phyloP scores from a whole-genome alignment of 139 green algal species.

The Chlamydomonas asymmetrica region DNA sequence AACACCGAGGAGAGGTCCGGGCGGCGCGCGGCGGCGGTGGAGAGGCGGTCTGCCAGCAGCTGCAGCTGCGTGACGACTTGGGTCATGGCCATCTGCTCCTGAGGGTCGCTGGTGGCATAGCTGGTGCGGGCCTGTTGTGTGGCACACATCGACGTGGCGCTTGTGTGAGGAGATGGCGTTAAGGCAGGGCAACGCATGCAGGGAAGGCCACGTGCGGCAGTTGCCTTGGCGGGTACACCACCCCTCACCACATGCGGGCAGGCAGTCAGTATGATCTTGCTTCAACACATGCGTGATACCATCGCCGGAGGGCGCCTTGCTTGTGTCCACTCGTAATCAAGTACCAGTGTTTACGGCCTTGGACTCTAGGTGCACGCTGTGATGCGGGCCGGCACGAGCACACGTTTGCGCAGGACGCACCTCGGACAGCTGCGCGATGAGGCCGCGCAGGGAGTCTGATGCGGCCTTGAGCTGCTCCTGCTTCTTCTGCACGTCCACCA shows the following conservation, averaged over 20 bases:
- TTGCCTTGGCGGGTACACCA: not conserved
- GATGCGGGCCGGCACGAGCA: no score
- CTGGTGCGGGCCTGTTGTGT: not conserved
- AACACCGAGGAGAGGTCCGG: not conserved
- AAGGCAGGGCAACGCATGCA: not conserved
- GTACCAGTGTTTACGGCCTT: not conserved
- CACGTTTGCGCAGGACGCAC: not conserved
- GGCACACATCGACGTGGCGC: not conserved
- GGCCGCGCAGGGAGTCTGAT: constrained; percentile 8
- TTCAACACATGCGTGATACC: not conserved
- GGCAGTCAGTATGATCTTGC: not conserved
- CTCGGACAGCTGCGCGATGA: constrained; percentile 25
- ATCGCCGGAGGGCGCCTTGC: not conserved
- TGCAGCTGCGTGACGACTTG: constrained; percentile 22
- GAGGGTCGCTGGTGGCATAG: not conserved
- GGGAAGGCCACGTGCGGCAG: not conserved
- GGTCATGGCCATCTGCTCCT: constrained; percentile 16
- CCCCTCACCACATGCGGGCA: not conserved
- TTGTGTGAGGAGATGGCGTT: not conserved
- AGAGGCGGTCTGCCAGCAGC: constrained; percentile 20
- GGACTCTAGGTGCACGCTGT: not conserved
- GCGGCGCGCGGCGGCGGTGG: constrained; percentile 7
- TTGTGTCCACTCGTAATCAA: not conserved
- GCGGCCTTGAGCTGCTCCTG: constrained; percentile 26
- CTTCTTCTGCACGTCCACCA: not conserved